Percentiles rank a stretch among this genome's conserved stretches.
Conservation (phyloP, 2,329 filamentous ascomycete genomes). For the Penicillium aurantiogriseum region DNA sequence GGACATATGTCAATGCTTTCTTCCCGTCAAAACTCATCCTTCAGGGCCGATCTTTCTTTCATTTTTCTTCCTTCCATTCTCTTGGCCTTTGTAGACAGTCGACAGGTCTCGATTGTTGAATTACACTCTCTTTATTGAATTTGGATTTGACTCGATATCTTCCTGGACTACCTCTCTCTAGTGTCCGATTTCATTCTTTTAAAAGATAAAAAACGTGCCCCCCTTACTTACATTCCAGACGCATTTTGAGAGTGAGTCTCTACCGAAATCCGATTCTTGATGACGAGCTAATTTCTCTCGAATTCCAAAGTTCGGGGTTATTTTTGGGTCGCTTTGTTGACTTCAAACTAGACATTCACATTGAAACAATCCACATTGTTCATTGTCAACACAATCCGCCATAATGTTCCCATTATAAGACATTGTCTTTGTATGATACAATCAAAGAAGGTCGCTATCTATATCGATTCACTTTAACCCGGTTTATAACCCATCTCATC, state of each 20-base stretch:
- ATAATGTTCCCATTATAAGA: constrained; percentile 4
- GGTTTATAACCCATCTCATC: neutral
- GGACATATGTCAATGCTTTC: neutral
- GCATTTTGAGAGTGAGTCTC: neutral
- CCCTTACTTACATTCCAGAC: constrained; percentile 5
- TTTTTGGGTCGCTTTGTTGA: constrained; percentile 7
- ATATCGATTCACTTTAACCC: neutral
- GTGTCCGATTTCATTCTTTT: neutral
- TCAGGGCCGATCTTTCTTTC: neutral
- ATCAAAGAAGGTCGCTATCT: constrained; percentile 2
- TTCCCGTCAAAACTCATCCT: neutral
- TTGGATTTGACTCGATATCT: neutral
- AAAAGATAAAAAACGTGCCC: neutral
- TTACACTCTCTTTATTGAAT: neutral
- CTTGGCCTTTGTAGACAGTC: neutral
- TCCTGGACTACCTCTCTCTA: neutral
- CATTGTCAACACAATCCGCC: neutral
- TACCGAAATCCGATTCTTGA: neutral
- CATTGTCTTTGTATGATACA: constrained; percentile 7
- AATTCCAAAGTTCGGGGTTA: constrained; percentile 3
- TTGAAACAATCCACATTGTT: constrained; percentile 1
- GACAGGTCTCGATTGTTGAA: neutral
- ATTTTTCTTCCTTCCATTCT: neutral
- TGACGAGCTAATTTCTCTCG: constrained; percentile 1
- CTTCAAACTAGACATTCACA: neutral